These are phyloP conservation scores for Pouteria glomerata DNA, from an alignment of 148 eudicot species.

Conservation along the genomic window DNA sequence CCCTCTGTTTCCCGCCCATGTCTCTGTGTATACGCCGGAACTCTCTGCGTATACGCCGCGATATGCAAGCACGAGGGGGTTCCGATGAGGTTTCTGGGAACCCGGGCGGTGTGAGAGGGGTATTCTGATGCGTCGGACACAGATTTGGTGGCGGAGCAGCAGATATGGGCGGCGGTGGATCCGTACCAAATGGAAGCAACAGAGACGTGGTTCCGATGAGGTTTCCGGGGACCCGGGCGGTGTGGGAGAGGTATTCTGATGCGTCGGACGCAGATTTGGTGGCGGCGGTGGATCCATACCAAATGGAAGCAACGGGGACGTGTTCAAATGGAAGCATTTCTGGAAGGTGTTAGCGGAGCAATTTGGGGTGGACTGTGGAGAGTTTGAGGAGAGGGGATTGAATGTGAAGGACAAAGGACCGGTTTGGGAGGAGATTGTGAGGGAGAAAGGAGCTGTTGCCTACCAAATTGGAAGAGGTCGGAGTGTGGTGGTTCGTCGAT, in stretches of 20 bases:
- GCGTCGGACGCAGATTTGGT: constrained; percentile 19
- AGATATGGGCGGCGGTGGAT: constrained; percentile 64
- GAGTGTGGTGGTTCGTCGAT: constrained; percentile 61
- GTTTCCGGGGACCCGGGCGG: constrained; percentile 18
- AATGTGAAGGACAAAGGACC: constrained; percentile 48
- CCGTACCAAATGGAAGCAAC: constrained; percentile 21
- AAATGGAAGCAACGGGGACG: constrained; percentile 57
- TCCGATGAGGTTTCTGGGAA: constrained; percentile 23
- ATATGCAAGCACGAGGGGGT: constrained; percentile 14
- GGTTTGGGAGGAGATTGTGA: constrained; percentile 70
- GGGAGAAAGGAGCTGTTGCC: constrained; percentile 38
- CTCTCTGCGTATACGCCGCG: constrained; percentile 60
- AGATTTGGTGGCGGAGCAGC: constrained; percentile 23
- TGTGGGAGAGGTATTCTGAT: constrained; percentile 16
- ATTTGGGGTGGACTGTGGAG: constrained; percentile 43
- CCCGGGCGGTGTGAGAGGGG: constrained; percentile 13
- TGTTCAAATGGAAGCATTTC: constrained; percentile 66
- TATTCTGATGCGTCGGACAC: constrained; percentile 15
- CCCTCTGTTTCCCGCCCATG: too few relatives aligned
- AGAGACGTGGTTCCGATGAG: constrained; percentile 13
- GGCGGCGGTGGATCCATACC: constrained; percentile 53
- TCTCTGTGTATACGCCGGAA: constrained; percentile 55
- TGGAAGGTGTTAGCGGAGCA: constrained; percentile 65
- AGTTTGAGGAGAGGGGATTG: constrained; percentile 29
- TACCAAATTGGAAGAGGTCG: constrained; percentile 54